phyloP scores from a whole-genome alignment of 306 rosid genomes.

The Rosa rugosa region DNA sequence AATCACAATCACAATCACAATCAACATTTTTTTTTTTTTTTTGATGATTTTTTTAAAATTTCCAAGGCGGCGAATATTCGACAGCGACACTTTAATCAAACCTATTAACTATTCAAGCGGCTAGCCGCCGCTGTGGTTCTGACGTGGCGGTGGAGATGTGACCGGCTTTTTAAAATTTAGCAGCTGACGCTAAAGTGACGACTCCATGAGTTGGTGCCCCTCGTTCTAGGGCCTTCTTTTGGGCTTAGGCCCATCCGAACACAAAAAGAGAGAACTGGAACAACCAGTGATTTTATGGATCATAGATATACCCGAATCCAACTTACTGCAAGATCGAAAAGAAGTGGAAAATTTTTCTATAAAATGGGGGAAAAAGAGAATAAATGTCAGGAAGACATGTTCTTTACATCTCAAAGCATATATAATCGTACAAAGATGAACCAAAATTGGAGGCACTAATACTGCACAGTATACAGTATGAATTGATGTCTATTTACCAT shows the following conservation, averaged over 20 bases:
- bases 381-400: background rate
- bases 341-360: background rate
- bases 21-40: no score
- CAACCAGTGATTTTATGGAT: background rate
- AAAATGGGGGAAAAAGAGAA: background rate
- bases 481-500: conserved; percentile 49
- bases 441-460: background rate
- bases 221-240: background rate
- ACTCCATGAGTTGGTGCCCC: background rate
- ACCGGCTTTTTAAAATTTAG: background rate
- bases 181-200: conserved; percentile 1
- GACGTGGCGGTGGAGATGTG: conserved; percentile 9
- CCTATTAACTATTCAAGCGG: background rate
- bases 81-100: background rate
- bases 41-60: background rate
- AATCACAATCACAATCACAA: background rate
- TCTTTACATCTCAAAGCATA: background rate
- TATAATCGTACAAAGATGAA: background rate
- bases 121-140: background rate
- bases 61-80: background rate
- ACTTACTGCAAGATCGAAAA: background rate
- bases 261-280: no score
- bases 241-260: background rate
- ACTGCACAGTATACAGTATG: background rate
- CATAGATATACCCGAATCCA: no score